Base-by-base conservation (phyloP, 129 eudicot species). In the Deinandra increscens region DNA sequence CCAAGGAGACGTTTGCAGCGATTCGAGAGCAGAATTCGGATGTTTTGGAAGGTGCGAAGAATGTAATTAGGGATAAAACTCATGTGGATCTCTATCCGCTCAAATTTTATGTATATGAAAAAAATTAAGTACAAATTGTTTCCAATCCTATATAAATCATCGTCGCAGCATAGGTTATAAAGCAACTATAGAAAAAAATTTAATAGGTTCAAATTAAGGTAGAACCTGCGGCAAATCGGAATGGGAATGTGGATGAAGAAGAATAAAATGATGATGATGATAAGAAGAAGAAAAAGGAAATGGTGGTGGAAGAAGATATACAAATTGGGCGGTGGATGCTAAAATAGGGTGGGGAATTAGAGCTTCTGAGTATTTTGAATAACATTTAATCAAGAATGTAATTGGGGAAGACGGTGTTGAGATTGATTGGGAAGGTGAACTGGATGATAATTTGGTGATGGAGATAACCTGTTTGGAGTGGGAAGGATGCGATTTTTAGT, bases 351-450 rank as follows among this genome's bases (percentile, higher is more conserved):
- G 96, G 98, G 96, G 98, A 45, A 85, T 83, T 23, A 81, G 98
- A 53, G 98, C 96, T 68, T 93, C 98, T 0, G 96, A 92, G 54
- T 92, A 86, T 76, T 92, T 92, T 65, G 95, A 92, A 51, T 72
- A 86, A 80, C 87, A 89, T 39, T 78, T 92, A 0, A 93, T 93
- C 9, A 87, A 79, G 67, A 93, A 93, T 75, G 88, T 89, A 44
- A 68, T 81, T 5, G 96, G 91, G 13, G 96, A 93, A 73, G 96
- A 89, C 68, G 98, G 96, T 7, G 73, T 51, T 38, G 90, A 86
- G 82, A 93, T 93, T 61, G 95, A 93, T 59, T 93, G 96, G 98
- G 98, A 86, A 70, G 98, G 98, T 43, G 98, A 93, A 73, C 68
- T 89, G 75, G 96, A 93, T 75, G 84, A 93, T 70, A 81, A 79